Percentiles rank a stretch among this genome's conserved stretches.
Conservation (phyloP, 306 rosid species). For the cucumber (Cucumis sativus) region Cucumber_9930_V3 NC_026655.2:6190501-6191000, state of each 20-base stretch:
- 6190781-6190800: constrained; percentile 90
- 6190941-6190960: constrained; percentile 1
- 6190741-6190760: constrained; percentile 37
- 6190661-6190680: constrained; percentile 30
- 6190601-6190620: constrained; percentile 33
- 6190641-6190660: constrained; percentile 82
- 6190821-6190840: constrained; percentile 82
- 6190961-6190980: neutral
- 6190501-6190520: no score
- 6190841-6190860: constrained; percentile 61
- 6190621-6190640: constrained; percentile 93
- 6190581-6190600: neutral
- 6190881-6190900: constrained; percentile 45
- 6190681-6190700: neutral
- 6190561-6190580: neutral
- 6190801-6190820: constrained; percentile 91
- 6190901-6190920: constrained; percentile 20
- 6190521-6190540: no score
- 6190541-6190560: neutral
- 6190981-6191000: neutral
- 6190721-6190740: neutral
- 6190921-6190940: constrained; percentile 6
- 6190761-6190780: constrained; percentile 76
- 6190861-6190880: constrained; percentile 57
- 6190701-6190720: neutral